Conservation (phyloP, 2,329 filamentous ascomycete genomes). For the Boeremia lycopersici region DNA sequence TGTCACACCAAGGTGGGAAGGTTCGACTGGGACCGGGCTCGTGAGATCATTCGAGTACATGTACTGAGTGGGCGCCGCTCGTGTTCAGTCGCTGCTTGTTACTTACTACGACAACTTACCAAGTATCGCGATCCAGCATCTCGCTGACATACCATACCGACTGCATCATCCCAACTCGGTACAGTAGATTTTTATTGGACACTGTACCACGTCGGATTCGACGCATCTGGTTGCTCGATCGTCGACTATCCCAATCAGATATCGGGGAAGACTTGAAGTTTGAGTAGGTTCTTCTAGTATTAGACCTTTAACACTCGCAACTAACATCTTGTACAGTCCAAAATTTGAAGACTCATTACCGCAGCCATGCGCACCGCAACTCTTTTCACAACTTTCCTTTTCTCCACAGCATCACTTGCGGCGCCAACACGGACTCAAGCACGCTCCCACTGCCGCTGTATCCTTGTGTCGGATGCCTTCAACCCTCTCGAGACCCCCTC, state of each 20-base stretch:
- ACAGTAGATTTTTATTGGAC: neutral
- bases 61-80: slow-evolving; percentile 11
- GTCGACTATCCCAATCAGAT: neutral
- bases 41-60: slow-evolving; percentile 9
- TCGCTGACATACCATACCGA: neutral
- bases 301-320: neutral
- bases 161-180: neutral
- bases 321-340: neutral
- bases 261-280: neutral
- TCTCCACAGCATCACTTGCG: slow-evolving; percentile 20
- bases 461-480: slow-evolving; percentile 26
- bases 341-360: neutral
- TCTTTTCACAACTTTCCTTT: slow-evolving; percentile 20
- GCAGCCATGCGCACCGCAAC: slow-evolving; percentile 18
- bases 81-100: slow-evolving; percentile 2
- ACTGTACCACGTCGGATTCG: slow-evolving; percentile 1
- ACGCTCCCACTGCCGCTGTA: slow-evolving; percentile 39
- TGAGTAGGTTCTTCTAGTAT: neutral
- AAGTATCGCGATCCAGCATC: neutral
- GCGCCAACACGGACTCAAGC: slow-evolving; percentile 27
- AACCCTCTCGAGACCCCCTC: slow-evolving; percentile 25
- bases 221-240: slow-evolving; percentile 2
- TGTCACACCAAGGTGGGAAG: slow-evolving; percentile 20
- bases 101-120: slow-evolving; percentile 1
- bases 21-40: slow-evolving; percentile 16